Percentiles rank a stretch among this genome's conserved stretches.
Conservation (phyloP, 1,284 basidiomycete species). For the Microbotryum silenes-acaulis region DNA sequence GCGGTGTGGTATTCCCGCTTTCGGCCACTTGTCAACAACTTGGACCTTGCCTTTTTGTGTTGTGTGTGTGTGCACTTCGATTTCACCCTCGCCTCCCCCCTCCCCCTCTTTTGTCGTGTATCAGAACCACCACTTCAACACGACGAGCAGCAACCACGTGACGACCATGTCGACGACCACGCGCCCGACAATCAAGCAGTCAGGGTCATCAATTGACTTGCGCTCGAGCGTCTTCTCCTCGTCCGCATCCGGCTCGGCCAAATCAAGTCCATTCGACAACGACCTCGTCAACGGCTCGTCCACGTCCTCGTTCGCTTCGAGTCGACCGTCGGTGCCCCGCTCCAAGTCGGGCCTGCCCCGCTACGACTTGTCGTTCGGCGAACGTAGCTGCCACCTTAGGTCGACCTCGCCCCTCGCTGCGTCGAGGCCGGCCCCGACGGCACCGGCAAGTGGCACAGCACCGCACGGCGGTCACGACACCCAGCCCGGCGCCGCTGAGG, state of each 20-base stretch:
- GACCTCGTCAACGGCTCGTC: constrained; percentile 3
- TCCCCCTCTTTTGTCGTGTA: not conserved
- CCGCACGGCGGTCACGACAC: too few species aligned
- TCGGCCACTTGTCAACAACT: not conserved
- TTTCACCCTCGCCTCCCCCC: not conserved
- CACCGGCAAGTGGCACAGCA: too few species aligned
- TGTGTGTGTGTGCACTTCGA: not conserved
- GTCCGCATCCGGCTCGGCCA: not conserved
- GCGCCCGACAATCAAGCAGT: constrained; percentile 7
- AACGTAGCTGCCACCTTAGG: not conserved
- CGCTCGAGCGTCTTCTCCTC: constrained; percentile 19
- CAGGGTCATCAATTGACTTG: constrained; percentile 18
- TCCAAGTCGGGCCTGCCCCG: not conserved
- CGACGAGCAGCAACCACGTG: constrained; percentile 14
- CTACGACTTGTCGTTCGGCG: too few species aligned
- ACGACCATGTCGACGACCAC: constrained; percentile 10
- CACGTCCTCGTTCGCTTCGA: not conserved
- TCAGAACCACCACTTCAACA: too few species aligned
- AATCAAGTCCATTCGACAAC: not conserved
- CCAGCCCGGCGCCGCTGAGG: too few species aligned
- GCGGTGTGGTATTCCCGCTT: too few species aligned
- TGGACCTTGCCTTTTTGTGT: not conserved
- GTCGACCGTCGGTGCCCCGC: not conserved
- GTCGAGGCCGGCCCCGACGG: not conserved
- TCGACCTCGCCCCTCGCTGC: not conserved